phyloP scores from a whole-genome alignment of 495 filamentous ascomycete species.

The Penicillium psychrofluorescens region DNA sequence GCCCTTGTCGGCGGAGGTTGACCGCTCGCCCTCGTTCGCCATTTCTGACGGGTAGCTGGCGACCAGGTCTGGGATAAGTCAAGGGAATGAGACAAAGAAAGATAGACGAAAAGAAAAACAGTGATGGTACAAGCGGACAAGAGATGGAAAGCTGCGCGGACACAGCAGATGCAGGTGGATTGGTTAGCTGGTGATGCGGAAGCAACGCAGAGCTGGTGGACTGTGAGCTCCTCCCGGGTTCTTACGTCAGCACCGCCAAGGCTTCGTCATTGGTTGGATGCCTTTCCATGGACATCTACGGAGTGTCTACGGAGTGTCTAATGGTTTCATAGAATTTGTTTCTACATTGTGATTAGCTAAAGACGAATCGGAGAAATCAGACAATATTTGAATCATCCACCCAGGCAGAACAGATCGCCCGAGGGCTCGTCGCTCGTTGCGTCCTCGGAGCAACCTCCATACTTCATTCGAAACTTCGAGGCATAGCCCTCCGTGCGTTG shows the following conservation, averaged over 20 bases:
- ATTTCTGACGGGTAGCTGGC: constrained; percentile 48
- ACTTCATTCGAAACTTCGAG: constrained; percentile 23
- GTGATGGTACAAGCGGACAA: no score
- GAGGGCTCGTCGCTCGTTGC: constrained; percentile 7
- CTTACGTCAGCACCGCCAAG: constrained; percentile 5
- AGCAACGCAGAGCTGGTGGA: constrained; percentile 35
- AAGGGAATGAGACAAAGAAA: constrained; percentile 1
- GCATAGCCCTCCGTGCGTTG: constrained; percentile 21
- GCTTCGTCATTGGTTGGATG: constrained; percentile 18
- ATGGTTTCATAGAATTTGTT: no score
- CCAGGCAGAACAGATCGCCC: constrained; percentile 27
- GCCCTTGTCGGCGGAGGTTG: constrained; percentile 83
- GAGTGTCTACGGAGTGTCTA: no score
- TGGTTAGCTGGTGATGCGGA: constrained; percentile 37
- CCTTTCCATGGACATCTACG: background rate
- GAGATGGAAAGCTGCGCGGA: background rate
- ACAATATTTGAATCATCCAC: background rate
- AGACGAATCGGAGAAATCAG: no score
- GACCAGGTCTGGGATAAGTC: constrained; percentile 17
- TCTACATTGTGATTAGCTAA: no score
- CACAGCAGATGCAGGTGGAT: constrained; percentile 24
- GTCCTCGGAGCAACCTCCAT: constrained; percentile 26
- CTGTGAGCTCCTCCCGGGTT: no score
- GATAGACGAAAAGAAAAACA: background rate
- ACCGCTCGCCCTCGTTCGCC: constrained; percentile 86